Base-by-base conservation (phyloP, 2,329 filamentous ascomycete species). In the Raffaelea ambrosiae region DNA sequence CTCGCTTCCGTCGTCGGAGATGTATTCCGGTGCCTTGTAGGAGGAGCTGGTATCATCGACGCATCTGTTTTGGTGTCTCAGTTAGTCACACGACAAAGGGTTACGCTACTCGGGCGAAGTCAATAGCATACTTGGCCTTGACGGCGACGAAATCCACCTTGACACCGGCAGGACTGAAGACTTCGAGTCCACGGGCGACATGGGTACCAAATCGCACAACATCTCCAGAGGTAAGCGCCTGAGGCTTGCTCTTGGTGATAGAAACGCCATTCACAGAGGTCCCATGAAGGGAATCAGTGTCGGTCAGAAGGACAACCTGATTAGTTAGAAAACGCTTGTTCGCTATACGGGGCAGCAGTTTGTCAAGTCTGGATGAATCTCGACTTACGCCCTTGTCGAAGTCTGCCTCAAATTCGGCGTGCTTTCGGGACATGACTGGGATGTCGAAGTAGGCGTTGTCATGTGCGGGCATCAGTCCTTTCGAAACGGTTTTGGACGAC, bases 401-500 rank as follows among this genome's bases (percentile, higher is more conserved):
- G 43, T 74, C 64, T 4, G 73, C 66, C 16, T 58, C 54, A 4
- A 83, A 58, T 40, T 74, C 63, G 16, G 84, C 85, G 63, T 88
- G 84, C 11, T 77, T 61, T 40, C 84, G 72, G 21, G 83, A 87
- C 70, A 88, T 83, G 33, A 88, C 83, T 0, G 83, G 78, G 48
- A 78, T 84, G 54, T 86, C 77, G 50, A 87, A 84, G 72, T 73
- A 86, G 16, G 72, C 78, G 61, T 88, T 88, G 35, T 55, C 56
- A 0, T 36, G 3, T 4, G 55, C 55, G 4, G 66, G 58, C 3
- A 66, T 44, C 36, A 70, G 66, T 10, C 69, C 68, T 43, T 75
- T 75, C 38, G 58, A 59, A 0, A 61, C 42, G 20, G 65, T 67
- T 55, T 72, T 74, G 14, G 71, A 74, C 0, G 72, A 63, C 52